Percentiles rank a stretch among this genome's conserved stretches.
phyloP scores from a whole-genome alignment of 176 grass and related monocot species.

The Sorghum bicolor region Sorghum_bicolor_NCBIv3 NC_012873.2:376501-377000 shows the following conservation, averaged over 20 bases:
- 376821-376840: background rate
- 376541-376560: constrained; percentile 87
- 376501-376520: constrained; percentile 27
- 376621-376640: constrained; percentile 95
- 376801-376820: background rate
- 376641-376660: constrained; percentile 87
- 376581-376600: constrained; percentile 81
- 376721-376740: constrained; percentile 1
- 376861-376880: constrained; percentile 30
- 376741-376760: background rate
- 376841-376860: constrained; percentile 11
- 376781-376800: constrained; percentile 14
- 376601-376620: constrained; percentile 87
- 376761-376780: constrained; percentile 9
- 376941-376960: too few relatives aligned
- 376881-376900: constrained; percentile 6
- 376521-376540: constrained; percentile 13
- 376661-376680: constrained; percentile 30
- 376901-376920: too few relatives aligned
- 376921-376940: too few relatives aligned
- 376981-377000: too few relatives aligned
- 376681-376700: constrained; percentile 61
- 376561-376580: constrained; percentile 97
- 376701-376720: constrained; percentile 54
- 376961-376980: too few relatives aligned